Evolutionary conservation across 1,284 basidiomycete species (phyloP), one percentile per base, ranked within the genome.

Genomic region (Sutorius eximius): DNA sequence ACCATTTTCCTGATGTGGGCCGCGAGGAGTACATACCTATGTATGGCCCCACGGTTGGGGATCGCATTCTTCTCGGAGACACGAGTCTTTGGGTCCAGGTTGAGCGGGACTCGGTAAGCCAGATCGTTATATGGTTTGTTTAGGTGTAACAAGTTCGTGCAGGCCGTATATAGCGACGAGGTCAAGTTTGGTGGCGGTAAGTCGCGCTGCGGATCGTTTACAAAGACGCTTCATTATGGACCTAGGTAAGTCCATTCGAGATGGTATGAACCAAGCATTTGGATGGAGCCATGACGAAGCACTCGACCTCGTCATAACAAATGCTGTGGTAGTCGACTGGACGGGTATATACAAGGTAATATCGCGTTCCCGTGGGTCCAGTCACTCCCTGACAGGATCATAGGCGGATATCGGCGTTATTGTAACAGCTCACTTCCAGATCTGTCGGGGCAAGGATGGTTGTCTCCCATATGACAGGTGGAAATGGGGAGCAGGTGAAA

Each of bases 351-450:
- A 91, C 82, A 98, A 98, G 81, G 91, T 86, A 63, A 45, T 4
- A 8, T 12, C 6, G 15, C 30, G 9, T 45, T 52, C 44, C 42
- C 16, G 18, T 42, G 13, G 27, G 1, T 12, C 18, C 5, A 2
- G 33, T 45, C 30, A n/a, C 12, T 13, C 42, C 24, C 54, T 48
- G 38, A 65, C 44, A 13, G 37, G 3, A 20, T 49, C 61, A 32
- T 59, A 95, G 91, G 96, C 96, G n/a, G 97, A 99, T 68, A 93
- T 99, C 50, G 97, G 97, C 38, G 82, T 99, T 59, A 94, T n/a
- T n/a, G n/a, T n/a, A n/a, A n/a, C n/a, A n/a, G n/a, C n/a, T n/a
- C n/a, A n/a, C n/a, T n/a, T n/a, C n/a, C n/a, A n/a, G n/a, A n/a
- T n/a, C n/a, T n/a, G n/a, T n/a, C n/a, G n/a, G n/a, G n/a, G n/a